Evolutionary conservation across 2,329 filamentous ascomycete species (phyloP).

Genomic region (Pseudogymnoascus sp.): DNA sequence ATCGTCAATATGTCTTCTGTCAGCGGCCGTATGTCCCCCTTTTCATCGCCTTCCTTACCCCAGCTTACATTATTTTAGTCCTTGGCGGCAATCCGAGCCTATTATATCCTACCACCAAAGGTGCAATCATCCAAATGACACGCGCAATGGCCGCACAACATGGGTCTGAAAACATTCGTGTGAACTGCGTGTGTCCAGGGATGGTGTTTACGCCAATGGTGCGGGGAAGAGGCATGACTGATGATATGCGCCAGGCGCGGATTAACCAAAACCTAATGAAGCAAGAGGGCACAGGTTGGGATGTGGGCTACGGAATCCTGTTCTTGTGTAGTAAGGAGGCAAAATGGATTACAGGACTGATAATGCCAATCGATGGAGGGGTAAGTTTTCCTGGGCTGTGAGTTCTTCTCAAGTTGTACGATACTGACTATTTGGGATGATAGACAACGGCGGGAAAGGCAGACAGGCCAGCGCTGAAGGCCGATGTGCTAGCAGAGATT

Average conservation of each 20-base stretch:
- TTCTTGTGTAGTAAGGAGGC: slow-evolving; percentile 48
- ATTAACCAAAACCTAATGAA: slow-evolving; percentile 45
- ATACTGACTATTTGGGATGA: background rate
- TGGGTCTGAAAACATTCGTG: slow-evolving; percentile 42
- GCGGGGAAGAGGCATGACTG: slow-evolving; percentile 34
- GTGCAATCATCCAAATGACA: slow-evolving; percentile 49
- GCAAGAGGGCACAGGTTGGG: slow-evolving; percentile 49
- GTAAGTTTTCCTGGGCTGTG: slow-evolving; percentile 17
- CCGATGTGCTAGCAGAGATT: slow-evolving; percentile 15
- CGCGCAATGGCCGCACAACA: slow-evolving; percentile 50
- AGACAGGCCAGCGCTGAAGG: slow-evolving; percentile 23
- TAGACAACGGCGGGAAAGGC: slow-evolving; percentile 25
- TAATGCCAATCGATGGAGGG: slow-evolving; percentile 43
- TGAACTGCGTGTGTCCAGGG: slow-evolving; percentile 50
- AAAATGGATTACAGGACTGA: slow-evolving; percentile 44
- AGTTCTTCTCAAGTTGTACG: background rate
- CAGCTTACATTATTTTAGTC: slow-evolving; percentile 8
- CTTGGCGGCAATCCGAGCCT: slow-evolving; percentile 39
- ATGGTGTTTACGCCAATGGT: slow-evolving; percentile 46
- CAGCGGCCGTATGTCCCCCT: slow-evolving; percentile 23
- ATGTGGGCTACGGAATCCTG: slow-evolving; percentile 43
- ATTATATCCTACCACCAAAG: slow-evolving; percentile 43
- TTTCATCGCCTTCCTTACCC: background rate
- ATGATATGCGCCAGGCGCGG: slow-evolving; percentile 33
- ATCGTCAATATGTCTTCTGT: slow-evolving; percentile 35